Percentiles rank a stretch among this genome's conserved stretches.
Conservation (phyloP, 345 rosid genomes). For the Bruguiera parviflora region DNA sequence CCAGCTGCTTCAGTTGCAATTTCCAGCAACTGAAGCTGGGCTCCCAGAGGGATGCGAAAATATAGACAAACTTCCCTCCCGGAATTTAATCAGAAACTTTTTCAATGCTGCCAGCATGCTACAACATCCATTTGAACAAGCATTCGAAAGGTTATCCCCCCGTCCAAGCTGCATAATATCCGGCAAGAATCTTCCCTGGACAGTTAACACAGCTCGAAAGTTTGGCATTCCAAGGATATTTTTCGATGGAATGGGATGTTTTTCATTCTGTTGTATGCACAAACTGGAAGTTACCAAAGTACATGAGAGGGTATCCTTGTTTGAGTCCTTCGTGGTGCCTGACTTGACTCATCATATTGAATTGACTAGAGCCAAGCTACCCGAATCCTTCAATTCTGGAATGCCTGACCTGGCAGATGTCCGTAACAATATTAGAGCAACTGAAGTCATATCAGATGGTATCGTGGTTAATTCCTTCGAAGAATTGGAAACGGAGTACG, state of each 20-base stretch:
- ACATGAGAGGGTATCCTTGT: constrained; percentile 20
- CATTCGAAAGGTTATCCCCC: constrained; percentile 18
- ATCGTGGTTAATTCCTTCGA: constrained; percentile 43
- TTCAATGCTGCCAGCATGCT: constrained; percentile 14
- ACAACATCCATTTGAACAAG: constrained; percentile 13
- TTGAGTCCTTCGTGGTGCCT: constrained; percentile 36
- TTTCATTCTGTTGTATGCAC: constrained; percentile 23
- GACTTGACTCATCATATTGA: constrained; percentile 35
- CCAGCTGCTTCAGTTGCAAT: constrained; percentile 14
- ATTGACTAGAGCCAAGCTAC: constrained; percentile 33
- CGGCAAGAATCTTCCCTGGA: constrained; percentile 41
- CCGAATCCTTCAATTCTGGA: neutral
- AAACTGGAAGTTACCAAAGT: constrained; percentile 25
- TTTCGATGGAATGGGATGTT: constrained; percentile 45
- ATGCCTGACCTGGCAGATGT: constrained; percentile 9
- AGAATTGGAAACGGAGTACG: constrained; percentile 39
- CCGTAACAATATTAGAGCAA: constrained; percentile 11
- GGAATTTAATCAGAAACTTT: constrained; percentile 19
- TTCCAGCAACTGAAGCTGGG: constrained; percentile 9
- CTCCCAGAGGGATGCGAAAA: constrained; percentile 21
- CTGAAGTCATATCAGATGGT: constrained; percentile 31
- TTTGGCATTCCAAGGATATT: constrained; percentile 35
- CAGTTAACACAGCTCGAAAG: constrained; percentile 27
- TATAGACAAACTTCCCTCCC: constrained; percentile 14
- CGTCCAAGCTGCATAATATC: constrained; percentile 40